Evolutionary conservation across 306 rosid species (phyloP), one percentile per base, ranked within the genome.

Genomic region (Vachellia pachyceras): DNA sequence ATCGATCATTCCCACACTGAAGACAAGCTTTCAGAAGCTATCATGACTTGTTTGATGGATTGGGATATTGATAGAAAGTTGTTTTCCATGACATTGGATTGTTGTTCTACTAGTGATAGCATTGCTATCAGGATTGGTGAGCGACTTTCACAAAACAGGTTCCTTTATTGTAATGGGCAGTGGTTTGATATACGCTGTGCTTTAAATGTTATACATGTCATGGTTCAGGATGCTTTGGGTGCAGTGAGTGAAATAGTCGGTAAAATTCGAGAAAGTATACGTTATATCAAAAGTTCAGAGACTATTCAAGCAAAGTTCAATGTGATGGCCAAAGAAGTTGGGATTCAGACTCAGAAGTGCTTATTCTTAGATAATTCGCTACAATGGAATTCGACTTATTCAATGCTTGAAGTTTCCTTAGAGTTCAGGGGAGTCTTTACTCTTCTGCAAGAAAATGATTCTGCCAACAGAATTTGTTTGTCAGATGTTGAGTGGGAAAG

Each of bases 61-160:
- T 96, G 99, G 99, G 99, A 96, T 88, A 91, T 93, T 71, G 97
- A 96, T 78, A 90, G 99, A 1, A 96, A 96, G 70, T 84, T 94
- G 82, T 94, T 92, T 78, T 93, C 98, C 79, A 89, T 92, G 93
- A 91, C 93, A 47, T 84, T 93, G 88, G 98, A 96, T 87, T 88
- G 87, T 80, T 85, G 78, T 79, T 89, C 99, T 68, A 80, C 90
- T 55, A 86, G 87, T 74, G 97, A 96, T 79, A 90, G 82, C 83
- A 85, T 94, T 23, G 85, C 90, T 29, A 41, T 67, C 9, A 88
- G 80, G 86, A 90, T 96, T 68, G 87, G 90, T 64, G 98, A 89
- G 50, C 87, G 97, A 80, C 90, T 93, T 76, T 87, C 94, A 36
- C 95, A 96, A 84, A 93, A 96, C 78, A 90, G 95, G 85, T 90